Base-by-base conservation (phyloP, 202 grass and related monocot genomes). In the Hordeum pubiflorum region DNA sequence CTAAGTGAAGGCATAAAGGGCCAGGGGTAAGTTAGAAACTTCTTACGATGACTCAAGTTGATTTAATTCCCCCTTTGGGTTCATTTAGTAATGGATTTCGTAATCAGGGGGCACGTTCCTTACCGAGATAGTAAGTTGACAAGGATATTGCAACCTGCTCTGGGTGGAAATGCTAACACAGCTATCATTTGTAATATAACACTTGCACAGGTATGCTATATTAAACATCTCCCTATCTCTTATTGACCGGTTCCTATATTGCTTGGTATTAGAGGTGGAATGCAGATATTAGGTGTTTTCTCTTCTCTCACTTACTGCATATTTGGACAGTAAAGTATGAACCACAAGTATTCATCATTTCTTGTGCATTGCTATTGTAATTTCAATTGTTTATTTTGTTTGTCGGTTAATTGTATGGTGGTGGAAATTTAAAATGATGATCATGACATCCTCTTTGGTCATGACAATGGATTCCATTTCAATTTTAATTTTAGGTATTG, bases 161-260 rank as follows among this genome's bases (percentile, higher is more conserved):
- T 97, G 33, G 94, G 94, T 77, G 94, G 94, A 46, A 97, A 97
- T 89, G 90, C 94, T 43, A 94, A 97, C 59, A 97, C 94, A 20
- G 91, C 91, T 54, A 97, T 97, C 56, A 97, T 97, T 34, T 97
- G 94, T 85, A 97, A 97, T 84, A 92, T 97, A 77, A 97, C 94
- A 59, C 86, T 97, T 80, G 91, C 91, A 59, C 91, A 97, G 88
- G 94, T 97, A 88, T 41, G 41, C 39, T 23, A 44, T 64, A 63
- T 62, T 72, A 23, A 76, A 17, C 56, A 60, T 59, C 21, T 54
- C 50, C 17, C 50, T 84, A 36, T 69, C 12, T 80, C 40, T n/a
- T 73, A 44, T 23, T 10, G 2, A 54, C 39, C 2, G 27, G 39
- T 86, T 69, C 39, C 15, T 22, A 7, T 60, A 8, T 52, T 74